Percentiles rank a stretch among this genome's conserved stretches.
Conservation (phyloP, 768 basidiomycete species). For the Holtermanniella nyarrowii region DNA sequence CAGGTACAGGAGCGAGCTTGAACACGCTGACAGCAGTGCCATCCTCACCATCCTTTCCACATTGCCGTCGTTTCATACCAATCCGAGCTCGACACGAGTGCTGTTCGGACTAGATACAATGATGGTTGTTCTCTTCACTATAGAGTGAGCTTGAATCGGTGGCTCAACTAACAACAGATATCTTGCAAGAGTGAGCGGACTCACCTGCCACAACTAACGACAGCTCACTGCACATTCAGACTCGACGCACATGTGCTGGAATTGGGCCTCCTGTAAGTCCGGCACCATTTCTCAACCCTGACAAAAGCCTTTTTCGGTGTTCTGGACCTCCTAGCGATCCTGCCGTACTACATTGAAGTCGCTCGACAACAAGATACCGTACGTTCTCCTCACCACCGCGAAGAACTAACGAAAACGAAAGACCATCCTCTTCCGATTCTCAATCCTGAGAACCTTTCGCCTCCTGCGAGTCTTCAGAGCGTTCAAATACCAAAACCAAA, state of each 20-base stretch:
- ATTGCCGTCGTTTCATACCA: constrained; percentile 39
- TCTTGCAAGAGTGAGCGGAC: constrained; percentile 48
- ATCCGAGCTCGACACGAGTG: constrained; percentile 51
- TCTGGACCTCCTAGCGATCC: constrained; percentile 71
- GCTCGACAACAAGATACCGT: constrained; percentile 76
- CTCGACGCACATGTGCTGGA: constrained; percentile 50
- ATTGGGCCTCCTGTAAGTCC: constrained; percentile 48
- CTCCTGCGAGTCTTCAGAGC: constrained; percentile 79
- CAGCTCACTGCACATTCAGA: constrained; percentile 54
- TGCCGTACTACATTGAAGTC: constrained; percentile 83
- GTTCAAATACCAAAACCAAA: constrained; percentile 54
- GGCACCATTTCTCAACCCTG: constrained; percentile 42
- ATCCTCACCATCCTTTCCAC: constrained; percentile 40
- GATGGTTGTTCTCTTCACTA: constrained; percentile 71
- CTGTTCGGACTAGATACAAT: constrained; percentile 86
- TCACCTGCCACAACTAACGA: background rate
- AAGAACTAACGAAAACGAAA: constrained; percentile 28
- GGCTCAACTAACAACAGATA: constrained; percentile 27
- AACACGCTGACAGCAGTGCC: constrained; percentile 20
- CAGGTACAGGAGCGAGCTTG: constrained; percentile 20
- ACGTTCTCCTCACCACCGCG: constrained; percentile 21
- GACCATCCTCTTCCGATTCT: constrained; percentile 81
- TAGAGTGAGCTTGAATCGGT: constrained; percentile 50
- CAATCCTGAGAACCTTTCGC: constrained; percentile 80
- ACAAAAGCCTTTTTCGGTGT: constrained; percentile 56